Evolutionary conservation across 1,284 basidiomycete genomes (phyloP).

Genomic region (Coniferiporia sulphurascens): DNA sequence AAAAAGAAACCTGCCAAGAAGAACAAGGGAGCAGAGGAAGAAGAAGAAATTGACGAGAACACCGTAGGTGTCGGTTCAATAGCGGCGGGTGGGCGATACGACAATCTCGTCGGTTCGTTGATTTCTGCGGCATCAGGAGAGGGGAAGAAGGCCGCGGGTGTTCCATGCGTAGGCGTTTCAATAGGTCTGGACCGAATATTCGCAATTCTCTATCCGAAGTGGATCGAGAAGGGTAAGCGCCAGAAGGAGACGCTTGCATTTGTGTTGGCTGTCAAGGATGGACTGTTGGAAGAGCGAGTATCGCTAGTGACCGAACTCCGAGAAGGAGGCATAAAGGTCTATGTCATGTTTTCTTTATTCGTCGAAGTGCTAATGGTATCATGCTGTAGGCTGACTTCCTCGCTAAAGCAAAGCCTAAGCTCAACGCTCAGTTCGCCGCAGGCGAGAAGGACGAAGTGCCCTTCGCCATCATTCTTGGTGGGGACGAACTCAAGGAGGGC

Average conservation of each 20-base stretch:
- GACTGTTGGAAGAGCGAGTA: conserved; percentile 84
- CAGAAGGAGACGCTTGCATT: conserved; percentile 94
- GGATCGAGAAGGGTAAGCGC: conserved; percentile 71
- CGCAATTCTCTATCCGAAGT: conserved; percentile 84
- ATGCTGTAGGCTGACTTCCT: conserved; percentile 81
- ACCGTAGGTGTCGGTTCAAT: conserved; percentile 96
- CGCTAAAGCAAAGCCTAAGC: conserved; percentile 90
- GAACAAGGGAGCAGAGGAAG: conserved; percentile 49
- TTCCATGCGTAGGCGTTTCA: conserved; percentile 92
- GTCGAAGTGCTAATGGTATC: neutral
- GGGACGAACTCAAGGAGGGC: conserved; percentile 80
- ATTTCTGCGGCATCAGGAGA: conserved; percentile 73
- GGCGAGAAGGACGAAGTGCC: conserved; percentile 92
- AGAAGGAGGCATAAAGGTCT: conserved; percentile 84
- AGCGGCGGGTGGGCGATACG: conserved; percentile 95
- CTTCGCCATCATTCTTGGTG: conserved; percentile 88
- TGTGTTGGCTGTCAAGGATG: conserved; percentile 91
- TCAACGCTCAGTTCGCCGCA: conserved; percentile 80
- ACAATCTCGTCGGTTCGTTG: conserved; percentile 96
- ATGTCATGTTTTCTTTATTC: conserved; percentile 18
- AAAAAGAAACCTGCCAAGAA: conserved; percentile 55
- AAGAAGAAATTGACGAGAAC: conserved; percentile 90
- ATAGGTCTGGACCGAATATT: conserved; percentile 97
- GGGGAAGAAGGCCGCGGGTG: conserved; percentile 57
- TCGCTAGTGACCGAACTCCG: conserved; percentile 79